Base-by-base conservation (phyloP, 805 yeast species). In the Monosporozyma unispora region DNA sequence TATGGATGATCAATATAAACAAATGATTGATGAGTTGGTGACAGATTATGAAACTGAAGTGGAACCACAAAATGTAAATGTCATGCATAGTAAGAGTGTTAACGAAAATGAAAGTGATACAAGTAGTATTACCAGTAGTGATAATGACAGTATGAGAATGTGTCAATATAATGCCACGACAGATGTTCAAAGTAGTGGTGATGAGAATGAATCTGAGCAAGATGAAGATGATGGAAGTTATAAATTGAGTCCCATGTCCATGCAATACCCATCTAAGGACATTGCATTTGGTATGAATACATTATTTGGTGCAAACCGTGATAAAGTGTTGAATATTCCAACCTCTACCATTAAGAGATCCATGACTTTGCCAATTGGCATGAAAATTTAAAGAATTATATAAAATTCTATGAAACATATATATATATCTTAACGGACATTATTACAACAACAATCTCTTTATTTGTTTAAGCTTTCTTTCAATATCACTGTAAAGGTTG, bases 361-460 rank as follows among this genome's bases (percentile, higher is more conserved):
- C 1, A 50, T 63, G 29, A 64, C 68, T 3, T 47, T 63, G 16
- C 69, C 69, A 4, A 54, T 62, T 10, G 62, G 66, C n/a, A 50
- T 64, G 29, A 61, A 55, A 28, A 55, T 63, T 4, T 63, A 52
- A 46, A n/a, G 4, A 29, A 11, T n/a, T n/a, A 19, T 9, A 28
- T 10, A 37, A 29, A 4, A 14, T 16, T 14, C 14, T 7, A 25
- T 40, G 27, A 27, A 46, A 12, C 10, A 48, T 48, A 25, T 27
- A 35, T 14, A 27, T 23, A 29, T 28, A 10, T 35, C 22, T 23
- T 12, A 40, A n/a, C 10, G 38, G 42, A 22, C 27, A 39, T n/a
- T 22, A 39, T 18, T 38, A 38, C 23, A 38, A 35, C 19, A 37
- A 14, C 18, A 33, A 19, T 10, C 22, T 19, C 35, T 8, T n/a